Evolutionary conservation across 2,329 filamentous ascomycete species (phyloP).

Genomic region (Simplicillium sp.): DNA sequence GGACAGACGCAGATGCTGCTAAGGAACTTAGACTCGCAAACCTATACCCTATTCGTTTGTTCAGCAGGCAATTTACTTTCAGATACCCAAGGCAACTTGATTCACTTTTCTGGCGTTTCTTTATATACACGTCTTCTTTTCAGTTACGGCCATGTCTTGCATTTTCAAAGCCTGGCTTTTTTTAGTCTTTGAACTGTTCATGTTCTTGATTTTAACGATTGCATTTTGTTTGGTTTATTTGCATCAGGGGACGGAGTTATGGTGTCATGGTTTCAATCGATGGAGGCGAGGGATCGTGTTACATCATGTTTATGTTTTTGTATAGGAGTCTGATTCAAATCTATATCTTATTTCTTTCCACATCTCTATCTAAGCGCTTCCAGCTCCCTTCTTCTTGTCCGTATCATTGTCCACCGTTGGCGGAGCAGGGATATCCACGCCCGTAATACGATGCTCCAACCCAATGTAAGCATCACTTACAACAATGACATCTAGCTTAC

Average conservation of each 20-base stretch:
- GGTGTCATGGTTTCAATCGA: background rate
- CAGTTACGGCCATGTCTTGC: too few relatives aligned
- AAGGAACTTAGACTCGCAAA: background rate
- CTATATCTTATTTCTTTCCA: background rate
- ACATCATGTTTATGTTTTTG: conserved; percentile 10
- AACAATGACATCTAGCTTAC: conserved; percentile 63
- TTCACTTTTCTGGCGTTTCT: too few relatives aligned
- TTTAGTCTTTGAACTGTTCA: background rate
- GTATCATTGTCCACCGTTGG: conserved; percentile 39
- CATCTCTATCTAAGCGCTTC: conserved; percentile 3
- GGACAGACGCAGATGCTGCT: conserved; percentile 16
- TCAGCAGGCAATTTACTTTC: background rate
- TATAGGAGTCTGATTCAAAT: background rate
- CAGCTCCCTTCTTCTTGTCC: conserved; percentile 25
- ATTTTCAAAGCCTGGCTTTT: background rate
- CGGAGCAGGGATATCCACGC: conserved; percentile 40
- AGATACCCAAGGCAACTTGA: background rate
- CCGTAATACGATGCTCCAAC: conserved; percentile 46
- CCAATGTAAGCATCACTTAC: conserved; percentile 84
- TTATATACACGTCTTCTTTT: too few relatives aligned
- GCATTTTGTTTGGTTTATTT: too few relatives aligned
- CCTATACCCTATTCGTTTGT: background rate
- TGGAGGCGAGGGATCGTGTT: too few relatives aligned
- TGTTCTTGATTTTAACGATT: background rate
- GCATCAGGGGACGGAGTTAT: background rate